Conservation (phyloP, 2,329 filamentous ascomycete genomes). For the Coniella vitis region DNA sequence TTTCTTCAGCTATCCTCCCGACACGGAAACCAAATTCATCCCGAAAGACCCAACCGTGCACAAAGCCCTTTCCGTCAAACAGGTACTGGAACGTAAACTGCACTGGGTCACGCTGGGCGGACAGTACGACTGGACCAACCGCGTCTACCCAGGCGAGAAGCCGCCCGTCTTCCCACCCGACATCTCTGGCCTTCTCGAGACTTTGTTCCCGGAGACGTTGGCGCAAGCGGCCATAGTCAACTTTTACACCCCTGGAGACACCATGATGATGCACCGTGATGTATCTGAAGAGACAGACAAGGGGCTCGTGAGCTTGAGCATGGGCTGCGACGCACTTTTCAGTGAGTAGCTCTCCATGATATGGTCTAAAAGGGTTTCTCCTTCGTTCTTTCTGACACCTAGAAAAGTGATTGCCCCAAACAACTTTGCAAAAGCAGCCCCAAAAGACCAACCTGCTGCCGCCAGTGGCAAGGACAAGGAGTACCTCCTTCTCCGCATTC, state of each 20-base stretch:
- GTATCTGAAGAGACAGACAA: conserved; percentile 78
- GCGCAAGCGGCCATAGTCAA: conserved; percentile 92
- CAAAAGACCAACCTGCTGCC: conserved; percentile 19
- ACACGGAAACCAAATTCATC: conserved; percentile 46
- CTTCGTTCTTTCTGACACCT: not conserved
- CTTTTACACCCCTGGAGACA: conserved; percentile 84
- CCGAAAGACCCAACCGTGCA: conserved; percentile 72
- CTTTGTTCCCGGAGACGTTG: conserved; percentile 67
- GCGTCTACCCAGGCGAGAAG: conserved; percentile 63
- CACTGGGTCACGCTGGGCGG: conserved; percentile 94
- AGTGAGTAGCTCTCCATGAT: conserved; percentile 5
- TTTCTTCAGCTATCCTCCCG: conserved; percentile 47
- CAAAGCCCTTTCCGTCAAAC: conserved; percentile 61
- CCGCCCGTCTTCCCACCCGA: conserved; percentile 71
- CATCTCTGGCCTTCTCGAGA: conserved; percentile 58
- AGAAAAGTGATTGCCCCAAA: conserved; percentile 44
- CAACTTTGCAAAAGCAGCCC: conserved; percentile 27
- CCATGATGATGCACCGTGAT: conserved; percentile 86
- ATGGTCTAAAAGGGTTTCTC: not conserved
- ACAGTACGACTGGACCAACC: conserved; percentile 93
- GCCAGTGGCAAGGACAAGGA: conserved; percentile 30
- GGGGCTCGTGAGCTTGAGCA: conserved; percentile 75
- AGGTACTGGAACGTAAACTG: conserved; percentile 70
- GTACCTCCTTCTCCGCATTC: conserved; percentile 58
- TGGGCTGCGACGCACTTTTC: conserved; percentile 88